Conservation (phyloP, 1,284 basidiomycete genomes). For the Microstroma glucosiphilum region DNA sequence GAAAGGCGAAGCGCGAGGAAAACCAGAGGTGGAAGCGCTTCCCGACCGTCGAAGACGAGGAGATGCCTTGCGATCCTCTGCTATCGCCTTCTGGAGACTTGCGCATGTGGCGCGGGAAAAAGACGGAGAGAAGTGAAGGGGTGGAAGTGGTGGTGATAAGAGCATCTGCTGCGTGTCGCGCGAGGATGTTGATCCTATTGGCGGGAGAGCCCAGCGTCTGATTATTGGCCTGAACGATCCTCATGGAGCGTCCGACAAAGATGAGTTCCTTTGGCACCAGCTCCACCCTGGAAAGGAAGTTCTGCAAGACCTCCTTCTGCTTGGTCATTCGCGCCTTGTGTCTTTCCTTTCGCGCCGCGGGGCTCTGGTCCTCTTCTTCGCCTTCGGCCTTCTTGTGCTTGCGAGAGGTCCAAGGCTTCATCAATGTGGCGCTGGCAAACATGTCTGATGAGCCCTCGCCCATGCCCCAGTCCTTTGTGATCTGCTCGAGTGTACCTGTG, state of each 20-base stretch:
- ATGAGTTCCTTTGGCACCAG: slow-evolving; percentile 42
- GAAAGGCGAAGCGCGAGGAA: slow-evolving; percentile 24
- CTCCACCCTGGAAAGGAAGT: slow-evolving; percentile 39
- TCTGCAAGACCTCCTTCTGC: slow-evolving; percentile 25
- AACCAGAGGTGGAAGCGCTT: slow-evolving; percentile 24
- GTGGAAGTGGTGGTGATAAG: slow-evolving; percentile 17
- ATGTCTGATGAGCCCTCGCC: slow-evolving; percentile 35
- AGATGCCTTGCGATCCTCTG: too few species aligned
- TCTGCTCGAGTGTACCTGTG: slow-evolving; percentile 29
- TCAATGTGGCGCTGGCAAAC: slow-evolving; percentile 35
- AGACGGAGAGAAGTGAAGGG: neutral
- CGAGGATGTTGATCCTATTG: slow-evolving; percentile 44
- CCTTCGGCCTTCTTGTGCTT: slow-evolving; percentile 31
- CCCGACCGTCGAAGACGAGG: neutral
- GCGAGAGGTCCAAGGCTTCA: slow-evolving; percentile 37
- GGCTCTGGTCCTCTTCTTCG: slow-evolving; percentile 16
- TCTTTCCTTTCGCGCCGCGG: slow-evolving; percentile 7
- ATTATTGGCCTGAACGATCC: slow-evolving; percentile 44
- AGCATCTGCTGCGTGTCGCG: slow-evolving; percentile 38
- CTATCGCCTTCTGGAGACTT: neutral
- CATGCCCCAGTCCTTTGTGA: slow-evolving; percentile 38
- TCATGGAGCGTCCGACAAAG: slow-evolving; percentile 37
- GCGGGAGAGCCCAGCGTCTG: slow-evolving; percentile 43
- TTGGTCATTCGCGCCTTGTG: slow-evolving; percentile 6
- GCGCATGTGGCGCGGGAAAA: neutral